Percentiles rank a stretch among this genome's conserved stretches.
phyloP scores from a whole-genome alignment of 2,329 filamentous ascomycete species.

The Hypomyces perniciosus region DNA sequence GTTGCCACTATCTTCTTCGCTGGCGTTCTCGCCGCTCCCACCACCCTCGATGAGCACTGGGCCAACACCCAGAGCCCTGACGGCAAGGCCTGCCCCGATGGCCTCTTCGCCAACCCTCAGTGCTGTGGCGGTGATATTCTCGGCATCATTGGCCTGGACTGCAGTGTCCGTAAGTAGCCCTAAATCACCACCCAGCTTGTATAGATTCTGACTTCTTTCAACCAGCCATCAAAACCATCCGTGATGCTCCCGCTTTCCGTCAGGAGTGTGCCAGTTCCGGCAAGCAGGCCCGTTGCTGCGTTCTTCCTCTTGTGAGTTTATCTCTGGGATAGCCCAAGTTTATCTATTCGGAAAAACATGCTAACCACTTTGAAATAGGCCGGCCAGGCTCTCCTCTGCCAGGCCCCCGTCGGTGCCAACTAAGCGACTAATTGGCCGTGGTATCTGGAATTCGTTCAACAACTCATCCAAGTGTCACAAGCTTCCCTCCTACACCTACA shows the following conservation, averaged over 20 bases:
- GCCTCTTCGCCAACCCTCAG: conserved; percentile 26
- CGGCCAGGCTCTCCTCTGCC: conserved; percentile 8
- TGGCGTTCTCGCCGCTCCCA: conserved; percentile 15
- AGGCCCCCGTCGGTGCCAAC: neutral
- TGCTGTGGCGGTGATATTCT: conserved; percentile 46
- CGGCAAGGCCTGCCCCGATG: conserved; percentile 14
- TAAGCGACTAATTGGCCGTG: neutral
- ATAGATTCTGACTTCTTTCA: neutral
- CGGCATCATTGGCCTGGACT: conserved; percentile 41
- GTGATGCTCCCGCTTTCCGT: neutral
- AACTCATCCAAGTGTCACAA: no score
- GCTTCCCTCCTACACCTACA: no score
- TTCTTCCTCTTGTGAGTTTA: conserved; percentile 7
- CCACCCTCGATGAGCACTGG: neutral
- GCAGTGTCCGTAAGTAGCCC: conserved; percentile 21
- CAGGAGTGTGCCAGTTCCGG: neutral
- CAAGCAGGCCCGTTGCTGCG: conserved; percentile 10
- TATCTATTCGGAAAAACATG: neutral
- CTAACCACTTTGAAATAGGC: neutral
- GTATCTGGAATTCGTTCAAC: no score
- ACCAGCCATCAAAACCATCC: neutral
- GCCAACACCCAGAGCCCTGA: neutral
- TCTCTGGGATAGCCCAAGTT: neutral
- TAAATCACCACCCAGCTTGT: neutral
- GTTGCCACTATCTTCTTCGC: conserved; percentile 14